Base-by-base conservation (phyloP, 1,139 yeast genomes). In the Magnusiomyces clavatus region DNA sequence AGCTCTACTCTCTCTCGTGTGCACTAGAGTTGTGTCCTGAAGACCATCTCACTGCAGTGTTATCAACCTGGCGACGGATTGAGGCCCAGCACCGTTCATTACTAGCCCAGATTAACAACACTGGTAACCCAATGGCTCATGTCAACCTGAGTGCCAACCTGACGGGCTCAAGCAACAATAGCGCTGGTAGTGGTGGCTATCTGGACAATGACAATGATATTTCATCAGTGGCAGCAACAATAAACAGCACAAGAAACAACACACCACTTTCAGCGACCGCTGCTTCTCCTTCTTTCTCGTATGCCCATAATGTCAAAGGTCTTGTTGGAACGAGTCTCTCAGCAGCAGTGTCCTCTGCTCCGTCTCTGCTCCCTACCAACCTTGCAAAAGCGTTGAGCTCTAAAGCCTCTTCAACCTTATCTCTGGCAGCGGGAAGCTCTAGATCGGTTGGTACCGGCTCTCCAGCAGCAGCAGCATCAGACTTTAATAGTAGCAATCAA, bases 1-100 rank as follows among this genome's bases (percentile, higher is more conserved):
- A 80, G 58, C 61, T 76, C 52, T 73, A 72, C 47, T 66, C 79
- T 3, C 66, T 81, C 19, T 65, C 81, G 1, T 61, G 64, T 46
- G 71, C 78, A 0, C 61, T 80, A 14, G 65, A 70, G 20, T 56
- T 63, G 5, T 70, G 74, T 49, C 72, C 73, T 1, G 59, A 60
- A 34, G 64, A 61, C 6, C 64, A 64, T 43, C 53, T 70, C 14
- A 50, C 61, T 1, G 49, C 64, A 10, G 68, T 70, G 11, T 55
- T 70, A 14, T 54, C 58, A 1, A 64, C 63, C 6, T 70, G 73
- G 72, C 60, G 63, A 49, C 56, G 54, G 4, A 58, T 61, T 16
- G 70, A 68, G 39, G 44, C 51, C 12, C 54, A 51, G 40, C 31
- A 24, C 31, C 31, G 31, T 24, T 4, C 31, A 4, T 35, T 53